Evolutionary conservation across 2,329 filamentous ascomycete genomes (phyloP).

Genomic region (Penicillium expansum): DNA sequence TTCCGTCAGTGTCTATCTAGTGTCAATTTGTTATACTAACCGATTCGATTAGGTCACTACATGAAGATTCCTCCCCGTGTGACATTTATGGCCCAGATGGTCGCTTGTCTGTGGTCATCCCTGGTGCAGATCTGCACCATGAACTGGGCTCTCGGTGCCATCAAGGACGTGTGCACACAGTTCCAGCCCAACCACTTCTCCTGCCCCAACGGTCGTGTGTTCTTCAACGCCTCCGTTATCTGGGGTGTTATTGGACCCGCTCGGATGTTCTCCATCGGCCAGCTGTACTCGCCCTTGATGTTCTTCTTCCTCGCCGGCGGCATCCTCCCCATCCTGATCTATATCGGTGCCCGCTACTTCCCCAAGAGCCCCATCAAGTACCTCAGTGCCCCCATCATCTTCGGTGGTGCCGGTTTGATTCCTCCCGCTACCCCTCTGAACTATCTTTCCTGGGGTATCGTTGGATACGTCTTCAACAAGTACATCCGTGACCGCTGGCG

Average conservation of each 20-base stretch:
- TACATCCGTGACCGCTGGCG: conserved; percentile 62
- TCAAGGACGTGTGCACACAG: conserved; percentile 62
- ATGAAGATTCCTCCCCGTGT: conserved; percentile 57
- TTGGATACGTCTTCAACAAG: conserved; percentile 68
- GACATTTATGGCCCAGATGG: conserved; percentile 52
- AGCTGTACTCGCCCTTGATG: conserved; percentile 62
- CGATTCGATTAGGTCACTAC: conserved; percentile 51
- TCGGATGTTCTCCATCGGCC: conserved; percentile 64
- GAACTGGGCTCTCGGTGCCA: conserved; percentile 52
- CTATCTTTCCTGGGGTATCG: conserved; percentile 67
- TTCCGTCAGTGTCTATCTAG: not conserved
- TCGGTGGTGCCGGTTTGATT: conserved; percentile 61
- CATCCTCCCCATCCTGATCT: conserved; percentile 62
- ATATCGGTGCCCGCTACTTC: conserved; percentile 58
- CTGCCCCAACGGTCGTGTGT: conserved; percentile 58
- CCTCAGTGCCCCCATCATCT: conserved; percentile 66
- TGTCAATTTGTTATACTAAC: not conserved
- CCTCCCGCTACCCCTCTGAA: conserved; percentile 70
- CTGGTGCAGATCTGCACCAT: conserved; percentile 49
- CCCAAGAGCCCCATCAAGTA: conserved; percentile 63
- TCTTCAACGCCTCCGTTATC: conserved; percentile 68
- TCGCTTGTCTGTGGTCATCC: conserved; percentile 51
- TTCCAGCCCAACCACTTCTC: conserved; percentile 59
- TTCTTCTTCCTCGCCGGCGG: conserved; percentile 71
- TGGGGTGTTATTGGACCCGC: conserved; percentile 71